A percentile compares a stretch with the other conserved stretches of the same genome.
phyloP scores from a whole-genome alignment of 768 basidiomycete species.

The Pholiota microspora region DNA sequence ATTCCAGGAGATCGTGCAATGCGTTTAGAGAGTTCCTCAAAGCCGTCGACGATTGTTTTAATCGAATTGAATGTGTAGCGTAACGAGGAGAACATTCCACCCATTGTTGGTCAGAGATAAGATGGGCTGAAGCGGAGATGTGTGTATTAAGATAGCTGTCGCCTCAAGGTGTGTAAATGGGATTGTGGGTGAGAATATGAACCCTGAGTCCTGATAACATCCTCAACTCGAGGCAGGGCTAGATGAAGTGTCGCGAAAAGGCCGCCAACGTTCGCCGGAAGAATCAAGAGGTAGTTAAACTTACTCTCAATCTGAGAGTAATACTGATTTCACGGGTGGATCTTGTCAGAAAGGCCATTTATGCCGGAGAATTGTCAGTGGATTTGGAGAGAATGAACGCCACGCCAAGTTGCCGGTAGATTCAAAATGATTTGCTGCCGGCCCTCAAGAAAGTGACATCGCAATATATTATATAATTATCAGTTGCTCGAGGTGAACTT shows the following conservation, averaged over 20 bases:
- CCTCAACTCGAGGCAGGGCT: constrained; percentile 1
- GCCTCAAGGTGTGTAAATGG: constrained; percentile 5
- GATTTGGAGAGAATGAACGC: no score
- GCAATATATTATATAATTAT: no score
- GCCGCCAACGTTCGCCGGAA: constrained; percentile 5
- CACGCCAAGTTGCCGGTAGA: no score
- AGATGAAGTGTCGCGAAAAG: constrained; percentile 7
- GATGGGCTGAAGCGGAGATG: background rate
- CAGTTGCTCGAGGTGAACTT: no score
- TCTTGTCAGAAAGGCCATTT: no score
- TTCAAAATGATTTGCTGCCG: no score
- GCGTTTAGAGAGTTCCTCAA: constrained; percentile 24
- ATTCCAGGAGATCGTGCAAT: constrained; percentile 47
- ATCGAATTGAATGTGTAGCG: constrained; percentile 14
- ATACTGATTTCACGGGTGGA: no score
- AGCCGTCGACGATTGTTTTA: constrained; percentile 17
- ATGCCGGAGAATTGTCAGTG: no score
- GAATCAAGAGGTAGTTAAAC: no score
- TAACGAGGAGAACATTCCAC: constrained; percentile 19
- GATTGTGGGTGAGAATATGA: constrained; percentile 3
- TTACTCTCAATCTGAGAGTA: no score
- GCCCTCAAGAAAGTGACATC: no score
- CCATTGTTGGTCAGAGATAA: constrained; percentile 14
- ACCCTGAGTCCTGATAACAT: constrained; percentile 2
- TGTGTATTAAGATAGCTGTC: background rate